Base-by-base conservation (phyloP, 2,329 filamentous ascomycete species). In the Aphanoascus verrucosus region DNA sequence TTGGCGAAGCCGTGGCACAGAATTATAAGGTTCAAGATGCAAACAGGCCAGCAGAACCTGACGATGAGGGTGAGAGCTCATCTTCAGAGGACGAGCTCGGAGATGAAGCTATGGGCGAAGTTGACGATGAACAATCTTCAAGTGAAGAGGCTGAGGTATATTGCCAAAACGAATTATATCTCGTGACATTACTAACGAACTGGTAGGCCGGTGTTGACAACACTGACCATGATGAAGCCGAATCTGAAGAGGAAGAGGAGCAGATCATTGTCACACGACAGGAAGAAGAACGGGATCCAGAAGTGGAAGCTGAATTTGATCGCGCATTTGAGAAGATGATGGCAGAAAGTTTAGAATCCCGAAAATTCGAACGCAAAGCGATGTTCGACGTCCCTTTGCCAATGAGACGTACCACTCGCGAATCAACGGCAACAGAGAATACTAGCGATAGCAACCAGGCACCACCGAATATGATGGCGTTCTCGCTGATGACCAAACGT, bases 271-370 rank as follows among this genome's bases (percentile, higher is more conserved):
- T 98, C 46, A 94, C 88, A 43, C 83, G 90, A 56, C 85, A 91
- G 64, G 87, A 95, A 67, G 88, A 96, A 66, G 81, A 91, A 62
- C 79, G 90, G 54, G 90, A 98, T 60, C 90, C 91, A 0, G 90
- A 96, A 71, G 88, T 85, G 40, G 93, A 98, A 64, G 93, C 91
- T 5, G 93, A 98, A 41, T 98, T 98, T 66, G 94, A 98, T 65
- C 87, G 91, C 62, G 93, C 97, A 70, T 93, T 95, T 68, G 90
- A 93, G 37, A 96, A 94, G 70, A 86, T 98, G 81, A 97, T 98
- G 91, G 81, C 90, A 49, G 93, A 98, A 69, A 96, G 91, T 72
- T 74, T 95, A 63, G 93, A 98, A 61, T 94, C 91, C 3, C 83
- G 93, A 62, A 96, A 95, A 63, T 94, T 95, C 61, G 93, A 98